Base-by-base conservation (phyloP, 805 yeast genomes). In the Komagataella populi region DNA sequence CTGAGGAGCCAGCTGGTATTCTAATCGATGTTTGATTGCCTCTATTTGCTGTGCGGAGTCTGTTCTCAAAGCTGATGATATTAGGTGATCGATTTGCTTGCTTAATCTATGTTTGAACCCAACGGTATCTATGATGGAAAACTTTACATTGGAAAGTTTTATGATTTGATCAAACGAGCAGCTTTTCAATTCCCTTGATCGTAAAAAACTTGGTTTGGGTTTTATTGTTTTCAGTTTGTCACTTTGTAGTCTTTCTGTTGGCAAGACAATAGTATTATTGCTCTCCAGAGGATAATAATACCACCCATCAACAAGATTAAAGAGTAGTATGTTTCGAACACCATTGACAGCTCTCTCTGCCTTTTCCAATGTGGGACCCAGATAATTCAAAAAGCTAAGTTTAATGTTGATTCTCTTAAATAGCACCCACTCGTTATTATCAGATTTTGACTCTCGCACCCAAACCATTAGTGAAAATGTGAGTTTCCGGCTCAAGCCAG, bases 131-230 rank as follows among this genome's bases (percentile, higher is more conserved):
- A 62, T 60, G 8, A 70, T 62, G 49, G 71, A 68, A 16, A 61
- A 53, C 14, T 68, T 67, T 12, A 68, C 55, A 30, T 70, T 70
- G 49, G 69, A 69, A 53, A 72, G 50, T 50, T 70, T 71, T 74
- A 72, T 69, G 10, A 70, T 62, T 23, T 67, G 69, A 51, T 71
- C 75, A 55, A 65, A 72, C 0, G 69, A 59, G 50, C 72, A 62
- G 10, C 30, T 5, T 48, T 54, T 30, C 48, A 49, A 49, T 24
- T 2, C 47, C 50, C 30, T 47, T 43, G 3, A 36, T 23, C 23
- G 16, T 22, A n/a, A 30, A 5, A n/a, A 48, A 8, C 22, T 48
- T 45, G 20, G 44, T n/a, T 30, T 17, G 10, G 14, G 45, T 22
- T 43, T 44, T 22, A 18, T 6, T 14, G 17, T 14, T 23, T n/a